Percentiles rank a stretch among this genome's conserved stretches.
phyloP scores from a whole-genome alignment of 2,329 filamentous ascomycete species.

The Cercospora citrullina region DNA sequence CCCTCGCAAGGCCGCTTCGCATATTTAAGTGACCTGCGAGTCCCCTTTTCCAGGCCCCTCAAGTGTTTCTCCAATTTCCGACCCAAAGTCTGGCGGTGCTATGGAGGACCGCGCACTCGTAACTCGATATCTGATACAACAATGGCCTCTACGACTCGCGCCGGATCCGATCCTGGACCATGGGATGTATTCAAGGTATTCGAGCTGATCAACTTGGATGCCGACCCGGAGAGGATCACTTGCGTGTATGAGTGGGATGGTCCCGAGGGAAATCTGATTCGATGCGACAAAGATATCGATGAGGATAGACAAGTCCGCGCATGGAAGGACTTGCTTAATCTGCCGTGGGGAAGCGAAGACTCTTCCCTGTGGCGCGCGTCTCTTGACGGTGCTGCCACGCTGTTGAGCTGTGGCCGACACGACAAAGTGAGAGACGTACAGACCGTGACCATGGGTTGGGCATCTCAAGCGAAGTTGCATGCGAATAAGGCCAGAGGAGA shows the following conservation, averaged over 20 bases:
- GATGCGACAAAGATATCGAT: constrained; percentile 8
- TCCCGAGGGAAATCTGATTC: neutral
- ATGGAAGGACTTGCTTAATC: constrained; percentile 5
- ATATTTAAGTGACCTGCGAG: neutral
- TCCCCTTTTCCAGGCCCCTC: neutral
- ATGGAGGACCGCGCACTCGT: constrained; percentile 1
- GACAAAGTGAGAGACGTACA: neutral
- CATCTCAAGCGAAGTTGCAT: neutral
- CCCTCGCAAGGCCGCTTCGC: neutral
- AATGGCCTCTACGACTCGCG: neutral
- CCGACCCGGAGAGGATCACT: constrained; percentile 5
- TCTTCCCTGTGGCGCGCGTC: constrained; percentile 2
- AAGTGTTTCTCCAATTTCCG: neutral
- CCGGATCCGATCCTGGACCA: neutral
- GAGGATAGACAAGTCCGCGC: constrained; percentile 3
- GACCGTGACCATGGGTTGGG: constrained; percentile 10
- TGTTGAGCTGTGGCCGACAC: constrained; percentile 9
- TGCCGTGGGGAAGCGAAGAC: constrained; percentile 10
- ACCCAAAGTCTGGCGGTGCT: neutral
- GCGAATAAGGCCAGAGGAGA: constrained; percentile 4
- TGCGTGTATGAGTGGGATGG: constrained; percentile 8
- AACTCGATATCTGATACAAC: neutral
- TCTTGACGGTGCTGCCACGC: neutral
- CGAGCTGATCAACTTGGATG: constrained; percentile 6
- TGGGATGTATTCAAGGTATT: constrained; percentile 3